A percentile compares a stretch with the other conserved stretches of the same genome.
Conservation (phyloP, 148 eudicot genomes). For the Dysphania ambrosioides region DNA sequence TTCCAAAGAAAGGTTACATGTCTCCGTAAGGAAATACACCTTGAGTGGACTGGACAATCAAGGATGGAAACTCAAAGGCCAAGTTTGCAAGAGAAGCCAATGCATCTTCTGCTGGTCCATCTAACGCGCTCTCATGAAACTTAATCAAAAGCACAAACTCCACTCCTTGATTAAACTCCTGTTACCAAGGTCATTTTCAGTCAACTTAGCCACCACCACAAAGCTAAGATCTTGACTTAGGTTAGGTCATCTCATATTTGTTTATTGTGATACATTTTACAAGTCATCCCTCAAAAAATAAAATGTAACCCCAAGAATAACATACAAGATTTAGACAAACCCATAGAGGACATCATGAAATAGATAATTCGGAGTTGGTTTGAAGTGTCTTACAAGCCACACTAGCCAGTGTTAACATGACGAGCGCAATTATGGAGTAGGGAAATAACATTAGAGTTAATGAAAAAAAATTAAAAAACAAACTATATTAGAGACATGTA, state of each 20-base stretch:
- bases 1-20: conserved; percentile 3
- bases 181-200: conserved; percentile 26
- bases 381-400: background rate
- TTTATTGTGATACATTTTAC: too few species aligned
- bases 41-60: conserved; percentile 74
- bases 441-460: background rate
- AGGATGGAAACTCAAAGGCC: conserved; percentile 54
- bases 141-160: conserved; percentile 63
- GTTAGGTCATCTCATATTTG: too few species aligned
- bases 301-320: background rate
- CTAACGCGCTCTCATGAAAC: conserved; percentile 48
- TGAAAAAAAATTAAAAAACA: too few species aligned
- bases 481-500: background rate
- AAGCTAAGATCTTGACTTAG: background rate
- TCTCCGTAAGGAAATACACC: conserved; percentile 34
- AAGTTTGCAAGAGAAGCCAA: conserved; percentile 51
- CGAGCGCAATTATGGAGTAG: background rate
- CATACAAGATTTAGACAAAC: background rate
- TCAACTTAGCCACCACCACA: conserved; percentile 1
- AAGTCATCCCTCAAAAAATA: background rate
- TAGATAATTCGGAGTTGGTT: background rate
- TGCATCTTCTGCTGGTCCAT: conserved; percentile 60
- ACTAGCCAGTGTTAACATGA: background rate
- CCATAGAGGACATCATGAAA: background rate
- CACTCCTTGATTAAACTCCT: conserved; percentile 86